Conservation (phyloP, 139 green algal species). For the Bryopsis sp. region DNA sequence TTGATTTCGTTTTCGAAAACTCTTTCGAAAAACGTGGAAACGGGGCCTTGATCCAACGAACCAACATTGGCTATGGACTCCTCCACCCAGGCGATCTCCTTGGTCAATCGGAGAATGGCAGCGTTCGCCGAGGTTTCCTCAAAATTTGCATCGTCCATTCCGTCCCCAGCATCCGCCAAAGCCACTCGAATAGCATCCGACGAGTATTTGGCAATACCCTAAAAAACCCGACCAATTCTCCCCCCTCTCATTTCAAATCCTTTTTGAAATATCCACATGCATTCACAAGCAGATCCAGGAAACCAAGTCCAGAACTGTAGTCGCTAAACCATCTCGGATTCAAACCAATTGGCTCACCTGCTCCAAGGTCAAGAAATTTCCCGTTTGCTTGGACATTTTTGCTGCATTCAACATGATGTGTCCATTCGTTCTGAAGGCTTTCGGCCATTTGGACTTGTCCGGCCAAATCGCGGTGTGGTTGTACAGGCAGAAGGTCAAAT, state of each 20-base stretch:
- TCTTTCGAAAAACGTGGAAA: constrained; percentile 60
- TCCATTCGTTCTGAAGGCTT: constrained; percentile 79
- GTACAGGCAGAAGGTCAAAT: constrained; percentile 98
- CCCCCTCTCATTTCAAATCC: too few relatives aligned
- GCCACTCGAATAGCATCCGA: constrained; percentile 89
- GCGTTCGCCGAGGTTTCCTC: constrained; percentile 85
- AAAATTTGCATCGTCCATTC: constrained; percentile 98
- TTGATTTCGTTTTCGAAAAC: constrained; percentile 94
- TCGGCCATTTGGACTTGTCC: constrained; percentile 47
- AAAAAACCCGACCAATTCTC: constrained; percentile 8
- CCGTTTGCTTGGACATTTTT: constrained; percentile 98
- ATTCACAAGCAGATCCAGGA: too few relatives aligned
- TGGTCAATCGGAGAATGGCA: constrained; percentile 85
- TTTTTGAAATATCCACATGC: too few relatives aligned
- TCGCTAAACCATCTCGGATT: too few relatives aligned
- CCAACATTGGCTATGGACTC: constrained; percentile 51
- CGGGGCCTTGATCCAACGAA: constrained; percentile 44
- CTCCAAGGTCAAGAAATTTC: constrained; percentile 88
- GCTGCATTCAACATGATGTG: constrained; percentile 96
- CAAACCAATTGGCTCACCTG: constrained; percentile 28
- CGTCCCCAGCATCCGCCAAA: constrained; percentile 91
- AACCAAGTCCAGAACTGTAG: too few relatives aligned
- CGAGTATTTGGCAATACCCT: constrained; percentile 82
- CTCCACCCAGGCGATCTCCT: constrained; percentile 89
- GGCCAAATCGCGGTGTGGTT: constrained; percentile 93